phyloP scores from a whole-genome alignment of 352 stramenopile genomes.

The Phytophthora ramorum region DNA sequence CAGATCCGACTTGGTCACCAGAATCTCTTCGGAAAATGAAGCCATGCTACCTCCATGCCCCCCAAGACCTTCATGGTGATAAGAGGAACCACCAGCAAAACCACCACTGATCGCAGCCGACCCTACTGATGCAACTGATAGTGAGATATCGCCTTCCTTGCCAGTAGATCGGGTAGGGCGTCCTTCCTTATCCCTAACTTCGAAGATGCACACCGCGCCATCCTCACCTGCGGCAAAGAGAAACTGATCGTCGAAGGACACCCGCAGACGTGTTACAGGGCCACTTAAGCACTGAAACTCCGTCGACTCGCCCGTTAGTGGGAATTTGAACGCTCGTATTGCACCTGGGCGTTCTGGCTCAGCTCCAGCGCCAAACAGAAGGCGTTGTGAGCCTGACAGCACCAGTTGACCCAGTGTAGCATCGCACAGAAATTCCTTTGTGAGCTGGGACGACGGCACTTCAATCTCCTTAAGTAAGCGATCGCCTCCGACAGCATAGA shows the following conservation, averaged over 20 bases:
- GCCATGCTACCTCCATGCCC: slow-evolving; percentile 24
- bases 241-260: slow-evolving; percentile 91
- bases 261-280: slow-evolving; percentile 80
- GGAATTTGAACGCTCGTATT: slow-evolving; percentile 90
- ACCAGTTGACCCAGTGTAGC: slow-evolving; percentile 84
- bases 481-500: slow-evolving; percentile 90
- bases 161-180: slow-evolving; percentile 55
- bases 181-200: slow-evolving; percentile 89
- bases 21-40: slow-evolving; percentile 77
- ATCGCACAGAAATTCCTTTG: slow-evolving; percentile 85
- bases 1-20: slow-evolving; percentile 92
- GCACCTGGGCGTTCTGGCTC: slow-evolving; percentile 79
- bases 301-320: slow-evolving; percentile 89
- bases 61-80: slow-evolving; percentile 23
- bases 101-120: slow-evolving; percentile 11
- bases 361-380: slow-evolving; percentile 89
- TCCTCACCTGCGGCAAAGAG: slow-evolving; percentile 91
- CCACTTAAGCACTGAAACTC: slow-evolving; percentile 87
- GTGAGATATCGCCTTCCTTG: slow-evolving; percentile 23
- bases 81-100: slow-evolving; percentile 18
- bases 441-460: slow-evolving; percentile 75
- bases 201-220: slow-evolving; percentile 88
- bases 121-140: slow-evolving; percentile 16
- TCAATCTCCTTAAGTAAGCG: slow-evolving; percentile 93
- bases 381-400: slow-evolving; percentile 82